A percentile compares a stretch with the other conserved stretches of the same genome.
Evolutionary conservation across 2,329 filamentous ascomycete genomes (phyloP).

Genomic region (Meredithiella fracta): DNA sequence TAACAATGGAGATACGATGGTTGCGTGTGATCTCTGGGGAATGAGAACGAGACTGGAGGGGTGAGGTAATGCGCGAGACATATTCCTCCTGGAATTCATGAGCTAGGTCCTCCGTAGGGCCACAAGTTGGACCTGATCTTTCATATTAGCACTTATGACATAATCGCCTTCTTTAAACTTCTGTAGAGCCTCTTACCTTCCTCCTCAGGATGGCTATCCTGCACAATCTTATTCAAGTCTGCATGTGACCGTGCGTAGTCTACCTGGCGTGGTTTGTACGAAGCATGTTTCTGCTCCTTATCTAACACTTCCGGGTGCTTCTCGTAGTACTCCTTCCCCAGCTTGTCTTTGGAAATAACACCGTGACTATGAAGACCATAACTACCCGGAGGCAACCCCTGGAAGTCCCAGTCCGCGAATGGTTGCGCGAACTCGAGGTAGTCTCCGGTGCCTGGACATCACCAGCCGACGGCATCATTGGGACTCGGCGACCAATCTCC

Average conservation of each 20-base stretch:
- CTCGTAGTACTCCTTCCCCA: constrained; percentile 82
- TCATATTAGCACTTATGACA: background rate
- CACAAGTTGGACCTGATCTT: constrained; percentile 21
- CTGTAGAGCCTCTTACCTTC: constrained; percentile 1
- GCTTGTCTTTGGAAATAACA: constrained; percentile 55
- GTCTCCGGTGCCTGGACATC: constrained; percentile 74
- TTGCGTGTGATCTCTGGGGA: constrained; percentile 13
- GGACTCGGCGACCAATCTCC: constrained; percentile 80
- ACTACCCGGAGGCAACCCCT: constrained; percentile 61
- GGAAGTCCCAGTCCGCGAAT: constrained; percentile 58
- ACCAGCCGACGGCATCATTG: constrained; percentile 82
- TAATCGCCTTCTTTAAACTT: constrained; percentile 2
- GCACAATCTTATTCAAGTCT: constrained; percentile 79
- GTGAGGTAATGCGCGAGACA: constrained; percentile 57
- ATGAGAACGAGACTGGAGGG: constrained; percentile 30
- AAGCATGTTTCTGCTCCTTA: constrained; percentile 52
- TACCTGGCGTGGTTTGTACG: constrained; percentile 33
- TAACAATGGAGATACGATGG: constrained; percentile 21
- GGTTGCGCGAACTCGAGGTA: constrained; percentile 32
- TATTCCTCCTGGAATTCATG: constrained; percentile 80
- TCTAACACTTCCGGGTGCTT: constrained; percentile 73
- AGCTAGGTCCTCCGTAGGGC: constrained; percentile 79
- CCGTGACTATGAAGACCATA: constrained; percentile 89
- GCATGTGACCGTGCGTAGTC: constrained; percentile 81
- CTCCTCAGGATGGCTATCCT: constrained; percentile 34